Base-by-base conservation (phyloP, 345 rosid species). In the Balakata baccata region DNA sequence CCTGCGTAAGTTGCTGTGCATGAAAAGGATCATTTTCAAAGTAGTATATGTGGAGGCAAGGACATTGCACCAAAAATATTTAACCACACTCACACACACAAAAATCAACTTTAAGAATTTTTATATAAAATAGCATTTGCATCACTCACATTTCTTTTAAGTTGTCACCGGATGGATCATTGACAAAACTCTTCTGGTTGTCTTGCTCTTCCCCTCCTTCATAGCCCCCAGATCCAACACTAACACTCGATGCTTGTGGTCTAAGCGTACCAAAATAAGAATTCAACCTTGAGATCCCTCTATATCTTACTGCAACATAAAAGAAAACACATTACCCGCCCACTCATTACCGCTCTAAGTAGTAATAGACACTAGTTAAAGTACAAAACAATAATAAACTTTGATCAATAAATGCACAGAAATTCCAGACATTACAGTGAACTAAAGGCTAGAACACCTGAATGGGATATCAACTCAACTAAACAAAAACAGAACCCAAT, bases 181-280 rank as follows among this genome's bases (percentile, higher is more conserved):
- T 67, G 14, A 78, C 81, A 71, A 74, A 73, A 46, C 63, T 82
- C 72, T 83, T 85, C 60, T 82, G 83, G 58, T 83, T 70, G 60
- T 80, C 85, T 53, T 84, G 84, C 49, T 89, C 92, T 64, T 89
- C 88, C 71, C 77, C 72, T 47, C 72, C 89, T 70, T 83, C 84
- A 74, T 79, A 85, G 73, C 88, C 87, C 60, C 88, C 96, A 23
- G 97, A 86, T 59, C 97, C 99, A 79, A 86, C 63, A 70, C 85
- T 87, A 71, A 84, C 80, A 78, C 86, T 82, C 57, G 97, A 88
- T 74, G 94, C 92, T 50, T 81, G 87, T 70, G 77, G 89, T 87
- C 78, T 90, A 38, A 86, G 70, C 16, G 59, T 79, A 74, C 79
- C 49, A 54, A 78, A 62, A 1, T 70, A 68, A 60, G 78, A 79